Evolutionary conservation across 2,329 filamentous ascomycete species (phyloP).

Genomic region (Trichophyton benhamiae): DNA sequence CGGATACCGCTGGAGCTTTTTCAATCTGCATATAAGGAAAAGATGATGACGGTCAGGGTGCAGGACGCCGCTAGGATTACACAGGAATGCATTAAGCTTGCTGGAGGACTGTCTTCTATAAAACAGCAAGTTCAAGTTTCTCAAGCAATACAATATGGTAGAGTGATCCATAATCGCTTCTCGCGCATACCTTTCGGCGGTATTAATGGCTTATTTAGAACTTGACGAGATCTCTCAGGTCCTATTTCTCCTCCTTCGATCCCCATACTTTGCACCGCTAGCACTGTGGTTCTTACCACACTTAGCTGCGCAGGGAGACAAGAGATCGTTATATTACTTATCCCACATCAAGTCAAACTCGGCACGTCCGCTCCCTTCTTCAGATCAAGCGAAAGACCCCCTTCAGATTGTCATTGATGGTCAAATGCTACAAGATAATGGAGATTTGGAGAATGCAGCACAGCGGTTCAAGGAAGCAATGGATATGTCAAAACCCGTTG

Average conservation of each 20-base stretch:
- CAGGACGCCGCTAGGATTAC: neutral
- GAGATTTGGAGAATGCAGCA: conserved; percentile 8
- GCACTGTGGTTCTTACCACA: neutral
- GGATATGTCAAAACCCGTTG: conserved; percentile 4
- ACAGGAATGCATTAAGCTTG: neutral
- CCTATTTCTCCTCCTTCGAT: neutral
- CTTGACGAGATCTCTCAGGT: neutral
- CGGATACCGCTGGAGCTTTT: neutral
- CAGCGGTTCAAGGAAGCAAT: conserved; percentile 9
- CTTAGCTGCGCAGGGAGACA: neutral
- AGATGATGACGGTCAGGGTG: neutral
- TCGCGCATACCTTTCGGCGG: neutral
- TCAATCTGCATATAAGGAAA: neutral
- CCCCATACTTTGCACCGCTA: neutral
- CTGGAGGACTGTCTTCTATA: too few species aligned
- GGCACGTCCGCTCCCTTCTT: neutral
- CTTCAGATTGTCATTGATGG: neutral
- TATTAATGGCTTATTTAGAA: neutral
- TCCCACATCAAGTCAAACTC: neutral
- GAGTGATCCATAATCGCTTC: neutral
- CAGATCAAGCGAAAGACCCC: neutral
- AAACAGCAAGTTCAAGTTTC: neutral
- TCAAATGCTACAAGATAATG: conserved; percentile 3
- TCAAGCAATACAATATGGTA: neutral
- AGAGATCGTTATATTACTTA: neutral